Conservation (phyloP, 495 filamentous ascomycete genomes). For the Talaromyces wortmannii region DNA sequence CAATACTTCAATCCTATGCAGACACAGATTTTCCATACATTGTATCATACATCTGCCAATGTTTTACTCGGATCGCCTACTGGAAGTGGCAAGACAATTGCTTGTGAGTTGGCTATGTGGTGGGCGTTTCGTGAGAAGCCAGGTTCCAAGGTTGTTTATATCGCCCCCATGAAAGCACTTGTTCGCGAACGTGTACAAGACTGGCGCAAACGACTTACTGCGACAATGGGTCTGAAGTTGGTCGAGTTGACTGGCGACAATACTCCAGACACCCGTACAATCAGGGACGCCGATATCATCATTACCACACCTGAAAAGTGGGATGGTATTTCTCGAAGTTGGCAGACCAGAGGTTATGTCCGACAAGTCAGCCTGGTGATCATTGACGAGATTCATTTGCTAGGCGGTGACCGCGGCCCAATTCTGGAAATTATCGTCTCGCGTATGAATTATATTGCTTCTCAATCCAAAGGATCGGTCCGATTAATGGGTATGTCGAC, state of each 20-base stretch:
- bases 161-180: conserved; percentile 98
- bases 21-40: conserved; percentile 92
- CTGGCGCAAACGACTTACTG: conserved; percentile 80
- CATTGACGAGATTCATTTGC: conserved; percentile 96
- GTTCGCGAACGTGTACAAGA: conserved; percentile 95
- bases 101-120: conserved; percentile 98
- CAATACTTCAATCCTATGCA: conserved; percentile 99
- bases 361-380: conserved; percentile 93
- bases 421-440: conserved; percentile 99
- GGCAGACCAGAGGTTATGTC: conserved; percentile 95
- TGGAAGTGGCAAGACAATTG: conserved; percentile 94
- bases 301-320: conserved; percentile 99
- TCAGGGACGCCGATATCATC: conserved; percentile 93
- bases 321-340: conserved; percentile 98
- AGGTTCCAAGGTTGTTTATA: conserved; percentile 97
- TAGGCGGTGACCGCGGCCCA: conserved; percentile 91
- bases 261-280: conserved; percentile 91
- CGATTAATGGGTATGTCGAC: conserved; percentile 96
- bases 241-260: conserved; percentile 98
- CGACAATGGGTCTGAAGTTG: conserved; percentile 78
- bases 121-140: conserved; percentile 96
- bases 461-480: conserved; percentile 78
- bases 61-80: conserved; percentile 96
- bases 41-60: conserved; percentile 87
- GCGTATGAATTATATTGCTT: conserved; percentile 98